These are phyloP conservation scores for Penicillium mononematosum DNA, from an alignment of 495 filamentous ascomycete species.

Conservation along the genomic window DNA sequence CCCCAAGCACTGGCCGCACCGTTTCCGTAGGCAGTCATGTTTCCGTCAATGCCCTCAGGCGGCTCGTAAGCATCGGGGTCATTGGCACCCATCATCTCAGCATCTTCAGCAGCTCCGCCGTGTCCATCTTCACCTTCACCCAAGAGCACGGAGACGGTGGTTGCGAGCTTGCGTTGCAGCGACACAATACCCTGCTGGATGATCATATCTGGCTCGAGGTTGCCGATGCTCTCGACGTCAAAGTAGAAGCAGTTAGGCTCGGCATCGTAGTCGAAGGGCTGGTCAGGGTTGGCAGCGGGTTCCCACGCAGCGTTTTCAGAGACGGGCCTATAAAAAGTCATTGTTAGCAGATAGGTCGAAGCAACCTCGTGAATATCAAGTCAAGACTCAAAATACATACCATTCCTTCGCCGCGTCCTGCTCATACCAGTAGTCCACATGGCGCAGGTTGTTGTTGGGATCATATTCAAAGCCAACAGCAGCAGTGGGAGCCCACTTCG, in stretches of 20 bases:
- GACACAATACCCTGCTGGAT: conserved; percentile 86
- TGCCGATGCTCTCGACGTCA: conserved; percentile 86
- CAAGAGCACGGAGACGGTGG: conserved; percentile 72
- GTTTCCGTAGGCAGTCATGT: conserved; percentile 71
- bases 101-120: conserved; percentile 47
- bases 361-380: neutral
- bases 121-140: conserved; percentile 46
- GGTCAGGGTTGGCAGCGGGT: conserved; percentile 69
- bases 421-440: conserved; percentile 94
- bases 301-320: conserved; percentile 86
- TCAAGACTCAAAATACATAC: conserved; percentile 52
- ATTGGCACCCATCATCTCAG: conserved; percentile 58
- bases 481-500: conserved; percentile 90
- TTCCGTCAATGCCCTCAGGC: conserved; percentile 64
- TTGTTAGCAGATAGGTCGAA: neutral
- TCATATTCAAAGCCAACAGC: conserved; percentile 98
- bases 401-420: conserved; percentile 80
- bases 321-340: conserved; percentile 62
- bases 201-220: conserved; percentile 81
- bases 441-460: conserved; percentile 86
- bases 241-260: conserved; percentile 83
- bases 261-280: conserved; percentile 89
- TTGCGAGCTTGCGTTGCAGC: conserved; percentile 84
- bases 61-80: conserved; percentile 60
- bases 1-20: conserved; percentile 65